These are phyloP conservation scores for Millerago galiae DNA, from an alignment of 805 yeast genomes.

Conservation along the genomic window DNA sequence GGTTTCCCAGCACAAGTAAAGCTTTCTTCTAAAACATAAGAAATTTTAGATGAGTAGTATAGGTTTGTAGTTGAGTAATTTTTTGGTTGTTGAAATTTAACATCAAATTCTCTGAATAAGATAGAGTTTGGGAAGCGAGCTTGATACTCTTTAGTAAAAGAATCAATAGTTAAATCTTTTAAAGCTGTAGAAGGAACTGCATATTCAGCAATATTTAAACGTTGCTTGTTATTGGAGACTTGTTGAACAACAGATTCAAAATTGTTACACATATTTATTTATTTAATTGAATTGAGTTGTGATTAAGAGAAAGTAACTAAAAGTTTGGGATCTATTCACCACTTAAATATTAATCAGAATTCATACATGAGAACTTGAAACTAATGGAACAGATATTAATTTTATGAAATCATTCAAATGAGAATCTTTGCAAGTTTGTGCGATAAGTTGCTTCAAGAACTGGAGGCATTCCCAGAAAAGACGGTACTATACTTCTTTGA, in stretches of 20 bases:
- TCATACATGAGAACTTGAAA: too few relatives aligned
- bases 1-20: conserved; percentile 8
- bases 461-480: too few relatives aligned
- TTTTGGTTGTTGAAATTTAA: conserved; percentile 1
- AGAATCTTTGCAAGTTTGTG: too few relatives aligned
- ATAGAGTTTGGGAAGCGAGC: conserved; percentile 3
- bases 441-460: too few relatives aligned
- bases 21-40: conserved; percentile 5
- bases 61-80: conserved; percentile 11
- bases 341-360: too few relatives aligned
- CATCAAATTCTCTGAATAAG: neutral
- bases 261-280: neutral
- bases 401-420: too few relatives aligned
- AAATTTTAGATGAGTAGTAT: conserved; percentile 7
- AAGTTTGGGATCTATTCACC: too few relatives aligned
- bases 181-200: neutral
- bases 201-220: neutral
- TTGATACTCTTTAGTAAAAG: neutral
- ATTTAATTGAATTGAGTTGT: neutral
- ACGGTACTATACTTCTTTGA: too few relatives aligned
- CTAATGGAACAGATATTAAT: too few relatives aligned
- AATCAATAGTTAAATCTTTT: neutral
- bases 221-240: neutral
- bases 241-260: too few relatives aligned
- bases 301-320: too few relatives aligned